Percentiles rank a stretch among this genome's conserved stretches.
Conservation (phyloP, 1,284 basidiomycete genomes). For the Melampsora americana region DNA sequence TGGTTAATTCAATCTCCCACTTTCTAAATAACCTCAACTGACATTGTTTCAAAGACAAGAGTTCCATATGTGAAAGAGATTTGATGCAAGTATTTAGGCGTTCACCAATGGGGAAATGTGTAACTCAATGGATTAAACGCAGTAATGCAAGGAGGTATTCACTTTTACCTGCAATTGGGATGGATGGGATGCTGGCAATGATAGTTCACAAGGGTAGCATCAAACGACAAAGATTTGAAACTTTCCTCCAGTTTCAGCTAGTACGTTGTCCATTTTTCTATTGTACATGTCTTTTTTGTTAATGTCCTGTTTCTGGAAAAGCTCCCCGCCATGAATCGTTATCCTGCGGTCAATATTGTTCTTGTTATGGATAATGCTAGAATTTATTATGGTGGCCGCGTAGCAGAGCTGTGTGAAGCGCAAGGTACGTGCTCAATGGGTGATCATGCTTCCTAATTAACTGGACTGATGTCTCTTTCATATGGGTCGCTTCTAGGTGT, state of each 20-base stretch:
- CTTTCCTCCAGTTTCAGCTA: constrained; percentile 13
- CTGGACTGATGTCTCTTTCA: neutral
- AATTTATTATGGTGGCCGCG: neutral
- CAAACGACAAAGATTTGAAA: neutral
- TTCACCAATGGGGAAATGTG: neutral
- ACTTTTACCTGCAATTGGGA: neutral
- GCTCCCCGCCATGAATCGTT: constrained; percentile 17
- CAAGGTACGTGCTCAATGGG: neutral
- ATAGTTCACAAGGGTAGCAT: neutral
- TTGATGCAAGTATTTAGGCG: neutral
- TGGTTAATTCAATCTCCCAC: too few relatives aligned
- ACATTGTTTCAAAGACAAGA: neutral
- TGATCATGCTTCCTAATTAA: neutral
- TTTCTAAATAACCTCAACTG: too few relatives aligned
- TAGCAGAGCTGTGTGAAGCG: neutral
- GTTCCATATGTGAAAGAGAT: neutral
- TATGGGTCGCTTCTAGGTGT: neutral
- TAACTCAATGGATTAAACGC: neutral
- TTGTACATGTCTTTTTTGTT: neutral
- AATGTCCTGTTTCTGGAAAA: neutral
- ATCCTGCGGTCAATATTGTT: neutral
- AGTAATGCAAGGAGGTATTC: neutral
- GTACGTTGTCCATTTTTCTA: neutral
- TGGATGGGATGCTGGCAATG: constrained; percentile 4
- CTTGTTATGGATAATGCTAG: constrained; percentile 8